A percentile compares a stretch with the other conserved stretches of the same genome.
Conservation (phyloP, 2,329 filamentous ascomycete species). For the Fusarium sp. region DNA sequence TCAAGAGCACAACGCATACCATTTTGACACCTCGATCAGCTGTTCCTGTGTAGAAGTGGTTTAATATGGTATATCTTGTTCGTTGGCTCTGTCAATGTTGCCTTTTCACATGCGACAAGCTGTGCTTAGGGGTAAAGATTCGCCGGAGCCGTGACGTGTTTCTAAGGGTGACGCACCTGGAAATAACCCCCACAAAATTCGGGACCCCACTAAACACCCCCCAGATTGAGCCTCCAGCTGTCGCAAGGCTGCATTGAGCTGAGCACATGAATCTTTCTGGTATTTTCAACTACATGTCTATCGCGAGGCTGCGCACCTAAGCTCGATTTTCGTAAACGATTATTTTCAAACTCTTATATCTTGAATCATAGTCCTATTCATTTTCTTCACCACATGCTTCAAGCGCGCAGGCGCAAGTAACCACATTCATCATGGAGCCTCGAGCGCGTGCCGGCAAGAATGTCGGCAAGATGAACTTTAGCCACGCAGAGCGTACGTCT, state of each 20-base stretch:
- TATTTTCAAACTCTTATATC: not conserved
- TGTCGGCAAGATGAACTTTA: constrained; percentile 86
- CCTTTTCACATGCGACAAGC: constrained; percentile 43
- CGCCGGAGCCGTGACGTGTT: constrained; percentile 48
- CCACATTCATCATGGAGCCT: constrained; percentile 72
- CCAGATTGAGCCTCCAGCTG: constrained; percentile 32
- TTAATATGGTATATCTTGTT: not conserved
- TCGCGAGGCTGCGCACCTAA: constrained; percentile 28
- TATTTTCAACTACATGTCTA: constrained; percentile 39
- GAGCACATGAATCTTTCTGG: constrained; percentile 22
- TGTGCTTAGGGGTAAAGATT: constrained; percentile 56
- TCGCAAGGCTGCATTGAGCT: constrained; percentile 30
- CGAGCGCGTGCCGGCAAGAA: constrained; percentile 82
- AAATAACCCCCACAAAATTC: constrained; percentile 39
- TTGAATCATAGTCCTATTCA: not conserved
- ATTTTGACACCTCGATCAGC: constrained; percentile 37
- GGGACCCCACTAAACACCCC: constrained; percentile 34
- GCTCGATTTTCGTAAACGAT: not conserved
- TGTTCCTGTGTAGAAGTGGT: not conserved
- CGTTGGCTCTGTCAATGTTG: constrained; percentile 7
- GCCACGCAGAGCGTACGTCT: constrained; percentile 73
- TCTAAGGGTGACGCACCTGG: constrained; percentile 37
- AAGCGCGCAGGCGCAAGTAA: constrained; percentile 19
- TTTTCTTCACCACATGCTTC: constrained; percentile 3
- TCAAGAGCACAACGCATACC: constrained; percentile 36